phyloP scores from a whole-genome alignment of 2,329 filamentous ascomycete species.

The Colletotrichum lentis region DNA sequence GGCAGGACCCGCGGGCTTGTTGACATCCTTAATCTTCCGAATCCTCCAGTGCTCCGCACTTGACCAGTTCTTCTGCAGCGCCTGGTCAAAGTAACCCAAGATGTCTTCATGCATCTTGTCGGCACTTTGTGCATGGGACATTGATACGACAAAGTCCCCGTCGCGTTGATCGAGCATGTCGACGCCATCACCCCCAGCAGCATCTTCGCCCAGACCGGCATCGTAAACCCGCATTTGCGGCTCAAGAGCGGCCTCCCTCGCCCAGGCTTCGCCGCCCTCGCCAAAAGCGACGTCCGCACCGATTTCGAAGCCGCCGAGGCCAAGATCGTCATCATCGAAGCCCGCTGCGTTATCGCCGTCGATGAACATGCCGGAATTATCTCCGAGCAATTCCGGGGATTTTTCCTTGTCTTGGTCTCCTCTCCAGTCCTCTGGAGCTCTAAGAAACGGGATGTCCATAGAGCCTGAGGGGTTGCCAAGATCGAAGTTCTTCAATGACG shows the following conservation, averaged over 20 bases:
- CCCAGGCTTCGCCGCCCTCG: constrained; percentile 96
- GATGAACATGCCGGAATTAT: constrained; percentile 82
- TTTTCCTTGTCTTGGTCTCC: constrained; percentile 73
- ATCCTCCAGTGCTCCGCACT: constrained; percentile 99
- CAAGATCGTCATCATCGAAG: constrained; percentile 73
- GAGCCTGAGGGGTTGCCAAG: constrained; percentile 85
- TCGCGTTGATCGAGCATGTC: constrained; percentile 71
- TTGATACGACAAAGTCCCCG: constrained; percentile 80
- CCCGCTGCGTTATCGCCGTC: constrained; percentile 86
- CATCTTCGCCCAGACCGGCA: constrained; percentile 64
- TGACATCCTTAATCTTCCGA: constrained; percentile 83
- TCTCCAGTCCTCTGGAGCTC: constrained; percentile 86
- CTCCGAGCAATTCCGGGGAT: constrained; percentile 61
- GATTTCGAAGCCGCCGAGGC: constrained; percentile 75
- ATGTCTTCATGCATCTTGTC: constrained; percentile 89
- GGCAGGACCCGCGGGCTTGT: constrained; percentile 67
- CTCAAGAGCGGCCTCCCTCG: constrained; percentile 84
- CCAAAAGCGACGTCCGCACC: constrained; percentile 84
- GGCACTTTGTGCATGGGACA: constrained; percentile 67
- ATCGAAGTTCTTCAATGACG: constrained; percentile 92
- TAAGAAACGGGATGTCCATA: constrained; percentile 90
- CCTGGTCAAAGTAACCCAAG: constrained; percentile 96
- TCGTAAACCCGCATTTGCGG: constrained; percentile 85
- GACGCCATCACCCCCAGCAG: constrained; percentile 61
- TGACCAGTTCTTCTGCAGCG: constrained; percentile 95